phyloP scores from a whole-genome alignment of 139 green algal species.

The Chlorella sp. region DNA sequence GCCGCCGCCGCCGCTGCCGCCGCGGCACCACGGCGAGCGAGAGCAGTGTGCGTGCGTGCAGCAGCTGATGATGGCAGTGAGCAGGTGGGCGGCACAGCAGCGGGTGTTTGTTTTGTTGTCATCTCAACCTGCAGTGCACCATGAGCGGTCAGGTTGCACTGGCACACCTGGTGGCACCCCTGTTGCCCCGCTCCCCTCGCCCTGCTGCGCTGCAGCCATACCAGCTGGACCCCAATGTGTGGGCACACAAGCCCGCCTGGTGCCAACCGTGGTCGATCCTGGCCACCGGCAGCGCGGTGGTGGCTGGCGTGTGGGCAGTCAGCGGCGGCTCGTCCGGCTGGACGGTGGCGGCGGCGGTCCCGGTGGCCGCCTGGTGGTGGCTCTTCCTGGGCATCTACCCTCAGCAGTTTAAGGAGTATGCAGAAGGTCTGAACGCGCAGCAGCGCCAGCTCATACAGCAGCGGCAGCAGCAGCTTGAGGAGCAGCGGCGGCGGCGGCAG shows the following conservation, averaged over 20 bases:
- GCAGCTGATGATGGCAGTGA: too few species aligned
- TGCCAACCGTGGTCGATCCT: slow-evolving; percentile 39
- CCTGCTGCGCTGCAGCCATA: background rate
- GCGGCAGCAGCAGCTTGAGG: background rate
- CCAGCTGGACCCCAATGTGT: slow-evolving; percentile 20
- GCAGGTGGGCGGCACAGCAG: too few species aligned
- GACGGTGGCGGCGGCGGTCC: background rate
- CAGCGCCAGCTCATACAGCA: background rate
- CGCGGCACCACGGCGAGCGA: too few species aligned
- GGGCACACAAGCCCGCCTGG: slow-evolving; percentile 35
- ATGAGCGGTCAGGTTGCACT: too few species aligned
- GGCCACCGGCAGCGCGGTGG: background rate
- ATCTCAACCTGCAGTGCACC: too few species aligned
- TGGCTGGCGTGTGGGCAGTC: background rate
- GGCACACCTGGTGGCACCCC: too few species aligned
- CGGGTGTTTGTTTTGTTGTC: too few species aligned
- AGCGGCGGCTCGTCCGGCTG: slow-evolving; percentile 16
- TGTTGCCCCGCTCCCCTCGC: too few species aligned
- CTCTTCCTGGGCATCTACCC: slow-evolving; percentile 19
- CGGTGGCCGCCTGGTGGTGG: slow-evolving; percentile 28
- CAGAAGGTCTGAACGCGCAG: background rate
- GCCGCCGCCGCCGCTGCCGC: too few species aligned
- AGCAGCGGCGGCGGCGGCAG: background rate
- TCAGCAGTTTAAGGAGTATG: slow-evolving; percentile 27
- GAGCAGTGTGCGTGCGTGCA: too few species aligned